phyloP scores from a whole-genome alignment of 805 yeast species.

The Cyberlindnera meyerae region DNA sequence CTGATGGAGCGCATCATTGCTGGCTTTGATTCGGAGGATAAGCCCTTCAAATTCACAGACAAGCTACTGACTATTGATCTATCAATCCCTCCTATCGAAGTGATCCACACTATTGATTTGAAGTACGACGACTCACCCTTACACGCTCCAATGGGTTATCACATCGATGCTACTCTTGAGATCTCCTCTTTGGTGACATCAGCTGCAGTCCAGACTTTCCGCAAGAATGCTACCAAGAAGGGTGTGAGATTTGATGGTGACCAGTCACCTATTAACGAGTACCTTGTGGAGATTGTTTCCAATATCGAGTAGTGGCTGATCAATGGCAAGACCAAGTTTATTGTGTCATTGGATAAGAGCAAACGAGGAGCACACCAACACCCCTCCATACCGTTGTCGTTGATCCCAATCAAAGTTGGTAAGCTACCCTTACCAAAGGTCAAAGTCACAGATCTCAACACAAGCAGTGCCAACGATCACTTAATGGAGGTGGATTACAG shows the following conservation, averaged over 20 bases:
- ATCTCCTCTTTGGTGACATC: conserved; percentile 30
- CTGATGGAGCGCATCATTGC: background rate
- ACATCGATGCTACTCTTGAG: conserved; percentile 43
- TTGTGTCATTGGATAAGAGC: conserved; percentile 36
- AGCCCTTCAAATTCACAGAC: conserved; percentile 1
- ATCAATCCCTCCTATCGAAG: conserved; percentile 54
- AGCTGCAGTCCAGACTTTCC: background rate
- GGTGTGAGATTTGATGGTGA: conserved; percentile 22
- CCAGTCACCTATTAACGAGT: conserved; percentile 24
- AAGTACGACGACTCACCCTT: conserved; percentile 33
- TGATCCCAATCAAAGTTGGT: conserved; percentile 78
- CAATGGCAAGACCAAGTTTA: conserved; percentile 61
- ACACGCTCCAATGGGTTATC: conserved; percentile 54
- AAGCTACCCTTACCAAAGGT: conserved; percentile 63
- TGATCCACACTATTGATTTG: conserved; percentile 55
- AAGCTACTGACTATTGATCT: conserved; percentile 45
- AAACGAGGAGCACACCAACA: conserved; percentile 8
- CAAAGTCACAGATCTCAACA: conserved; percentile 34
- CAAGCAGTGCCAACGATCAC: conserved; percentile 30
- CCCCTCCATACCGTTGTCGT: conserved; percentile 33
- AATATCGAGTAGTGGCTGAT: conserved; percentile 73
- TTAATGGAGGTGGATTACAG: conserved; percentile 57
- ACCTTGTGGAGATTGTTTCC: conserved; percentile 43
- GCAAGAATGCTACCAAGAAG: conserved; percentile 9
- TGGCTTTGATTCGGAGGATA: background rate